Evolutionary conservation across 2,329 filamentous ascomycete genomes (phyloP).

Genomic region (Alternaria conjuncta): DNA sequence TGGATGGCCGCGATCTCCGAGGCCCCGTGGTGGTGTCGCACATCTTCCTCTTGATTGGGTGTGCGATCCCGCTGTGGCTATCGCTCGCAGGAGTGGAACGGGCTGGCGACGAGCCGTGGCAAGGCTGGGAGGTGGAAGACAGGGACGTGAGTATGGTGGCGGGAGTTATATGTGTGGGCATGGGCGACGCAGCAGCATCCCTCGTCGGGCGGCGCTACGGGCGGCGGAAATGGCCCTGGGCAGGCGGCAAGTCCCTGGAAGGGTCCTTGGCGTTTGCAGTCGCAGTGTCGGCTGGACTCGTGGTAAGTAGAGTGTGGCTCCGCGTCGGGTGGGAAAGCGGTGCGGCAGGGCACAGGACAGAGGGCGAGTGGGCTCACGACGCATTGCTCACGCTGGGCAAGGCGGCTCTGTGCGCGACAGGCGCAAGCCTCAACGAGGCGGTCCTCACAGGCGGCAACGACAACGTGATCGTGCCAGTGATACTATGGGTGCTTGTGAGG

Average conservation of each 20-base stretch:
- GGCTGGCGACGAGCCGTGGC: slow-evolving; percentile 61
- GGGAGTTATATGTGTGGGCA: slow-evolving; percentile 90
- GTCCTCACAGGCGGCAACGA: slow-evolving; percentile 97
- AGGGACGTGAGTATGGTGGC: slow-evolving; percentile 89
- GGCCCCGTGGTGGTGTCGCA: slow-evolving; percentile 95
- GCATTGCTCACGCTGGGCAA: slow-evolving; percentile 57
- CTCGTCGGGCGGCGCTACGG: slow-evolving; percentile 88
- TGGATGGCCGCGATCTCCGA: slow-evolving; percentile 89
- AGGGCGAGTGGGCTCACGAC: slow-evolving; percentile 53
- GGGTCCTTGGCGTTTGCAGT: slow-evolving; percentile 80
- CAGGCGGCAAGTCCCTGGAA: slow-evolving; percentile 93
- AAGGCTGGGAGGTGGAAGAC: slow-evolving; percentile 74
- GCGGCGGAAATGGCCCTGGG: slow-evolving; percentile 92
- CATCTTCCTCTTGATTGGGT: slow-evolving; percentile 93
- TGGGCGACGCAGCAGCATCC: slow-evolving; percentile 92
- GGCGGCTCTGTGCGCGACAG: slow-evolving; percentile 70
- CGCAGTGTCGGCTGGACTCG: slow-evolving; percentile 78
- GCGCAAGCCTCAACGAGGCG: slow-evolving; percentile 91
- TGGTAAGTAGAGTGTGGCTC: slow-evolving; percentile 76
- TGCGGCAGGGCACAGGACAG: slow-evolving; percentile 4
- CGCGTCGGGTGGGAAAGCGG: slow-evolving; percentile 69
- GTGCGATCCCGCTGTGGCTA: slow-evolving; percentile 93
- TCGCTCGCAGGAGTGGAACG: slow-evolving; percentile 74
- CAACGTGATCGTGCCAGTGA: slow-evolving; percentile 94
- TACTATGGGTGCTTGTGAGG: slow-evolving; percentile 90